Percentiles rank a stretch among this genome's conserved stretches.
phyloP scores from a whole-genome alignment of 768 basidiomycete genomes.

The Leucocoprinus leucothites region DNA sequence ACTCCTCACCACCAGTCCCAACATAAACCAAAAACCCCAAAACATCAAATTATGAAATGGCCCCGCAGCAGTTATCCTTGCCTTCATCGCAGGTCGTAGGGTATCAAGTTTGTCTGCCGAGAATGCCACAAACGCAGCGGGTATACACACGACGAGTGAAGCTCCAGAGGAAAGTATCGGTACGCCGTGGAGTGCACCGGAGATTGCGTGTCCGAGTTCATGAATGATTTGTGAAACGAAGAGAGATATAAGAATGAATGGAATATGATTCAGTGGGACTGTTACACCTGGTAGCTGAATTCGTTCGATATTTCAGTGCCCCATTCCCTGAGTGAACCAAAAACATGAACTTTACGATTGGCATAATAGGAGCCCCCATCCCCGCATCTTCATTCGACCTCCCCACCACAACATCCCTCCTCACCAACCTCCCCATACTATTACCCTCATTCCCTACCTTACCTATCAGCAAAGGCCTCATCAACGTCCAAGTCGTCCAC shows the following conservation, averaged over 20 bases:
- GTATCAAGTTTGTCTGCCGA: slow-evolving; percentile 37
- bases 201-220: slow-evolving; percentile 76
- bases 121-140: slow-evolving; percentile 73
- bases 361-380: slow-evolving; percentile 1
- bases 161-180: slow-evolving; percentile 60
- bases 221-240: slow-evolving; percentile 69
- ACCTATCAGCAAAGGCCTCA: not conserved
- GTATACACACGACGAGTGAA: slow-evolving; percentile 60
- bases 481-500: slow-evolving; percentile 6
- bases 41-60: slow-evolving; percentile 75
- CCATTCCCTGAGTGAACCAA: too few relatives aligned
- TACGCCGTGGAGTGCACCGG: slow-evolving; percentile 72
- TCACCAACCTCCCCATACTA: slow-evolving; percentile 3
- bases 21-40: slow-evolving; percentile 42
- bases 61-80: slow-evolving; percentile 70
- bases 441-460: not conserved
- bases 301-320: slow-evolving; percentile 12
- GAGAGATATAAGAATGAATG: slow-evolving; percentile 60
- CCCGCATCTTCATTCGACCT: not conserved
- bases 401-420: not conserved
- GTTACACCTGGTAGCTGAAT: slow-evolving; percentile 79
- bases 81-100: slow-evolving; percentile 38
- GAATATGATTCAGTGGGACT: slow-evolving; percentile 69
- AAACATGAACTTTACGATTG: not conserved
- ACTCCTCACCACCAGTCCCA: slow-evolving; percentile 21